Percentiles rank a stretch among this genome's conserved stretches.
Evolutionary conservation across 2,329 filamentous ascomycete species (phyloP).

Genomic region (Alternaria hordeiaustralica): DNA sequence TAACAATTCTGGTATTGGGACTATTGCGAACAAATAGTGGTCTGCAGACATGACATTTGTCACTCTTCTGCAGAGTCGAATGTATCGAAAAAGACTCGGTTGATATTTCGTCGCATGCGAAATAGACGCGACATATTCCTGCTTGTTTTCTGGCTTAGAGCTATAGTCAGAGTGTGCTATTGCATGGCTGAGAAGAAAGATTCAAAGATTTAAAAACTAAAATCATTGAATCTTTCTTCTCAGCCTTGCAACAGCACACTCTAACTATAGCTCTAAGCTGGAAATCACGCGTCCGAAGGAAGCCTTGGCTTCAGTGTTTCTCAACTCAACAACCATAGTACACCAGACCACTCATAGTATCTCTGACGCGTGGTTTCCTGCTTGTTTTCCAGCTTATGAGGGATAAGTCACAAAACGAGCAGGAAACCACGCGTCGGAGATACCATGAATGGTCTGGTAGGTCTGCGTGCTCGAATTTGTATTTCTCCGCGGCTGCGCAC

Average conservation of each 20-base stretch:
- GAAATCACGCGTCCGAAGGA: too few species aligned
- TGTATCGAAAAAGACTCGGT: background rate
- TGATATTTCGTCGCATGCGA: background rate
- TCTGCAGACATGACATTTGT: background rate
- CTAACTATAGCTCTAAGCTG: too few species aligned
- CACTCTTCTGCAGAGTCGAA: background rate
- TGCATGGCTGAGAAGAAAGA: background rate
- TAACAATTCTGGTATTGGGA: background rate
- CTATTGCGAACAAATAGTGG: background rate
- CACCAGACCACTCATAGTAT: background rate
- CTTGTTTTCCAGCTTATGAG: background rate
- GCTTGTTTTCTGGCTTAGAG: background rate
- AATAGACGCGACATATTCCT: background rate
- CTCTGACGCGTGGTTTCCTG: background rate
- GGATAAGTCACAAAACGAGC: background rate
- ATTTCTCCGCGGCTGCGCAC: constrained; percentile 26
- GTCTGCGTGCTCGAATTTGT: background rate
- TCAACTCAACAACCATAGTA: too few species aligned
- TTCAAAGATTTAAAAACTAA: background rate
- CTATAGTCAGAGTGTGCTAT: too few species aligned
- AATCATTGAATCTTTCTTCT: too few species aligned
- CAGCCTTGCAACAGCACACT: too few species aligned
- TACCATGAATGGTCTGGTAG: background rate
- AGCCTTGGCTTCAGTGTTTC: too few species aligned
- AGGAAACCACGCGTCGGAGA: background rate